Base-by-base conservation (phyloP, 164 flowering plant species). In the Malania oleifera region DNA sequence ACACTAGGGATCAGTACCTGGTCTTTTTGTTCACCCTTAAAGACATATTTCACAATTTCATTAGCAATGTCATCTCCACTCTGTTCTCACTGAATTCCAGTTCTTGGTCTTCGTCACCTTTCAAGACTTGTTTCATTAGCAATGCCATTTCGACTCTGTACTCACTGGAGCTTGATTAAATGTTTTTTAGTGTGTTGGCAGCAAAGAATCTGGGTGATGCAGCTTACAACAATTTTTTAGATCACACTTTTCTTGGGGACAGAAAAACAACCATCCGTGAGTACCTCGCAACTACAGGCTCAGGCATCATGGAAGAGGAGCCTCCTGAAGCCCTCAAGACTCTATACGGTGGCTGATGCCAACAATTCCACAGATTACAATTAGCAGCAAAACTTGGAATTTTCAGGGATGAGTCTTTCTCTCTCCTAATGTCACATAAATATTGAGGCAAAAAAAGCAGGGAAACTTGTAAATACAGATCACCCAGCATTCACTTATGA, bases 281-380 rank as follows among this genome's bases (percentile, higher is more conserved):
- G 44, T 80, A 86, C 72, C 75, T 91, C 55, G 77, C 73, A 1
- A 79, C 85, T 18, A 62, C 73, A 27, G 98, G 96, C 35, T 73
- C 86, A 22, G 88, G 91, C 43, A 88, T 91, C 67, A 91, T 88
- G 96, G 96, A 86, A 73, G 98, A 91, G 64, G 96, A 88, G 62
- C 98, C 93, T 52, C 96, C 98, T 7, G 89, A 81, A 64, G 52
- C 72, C 28, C 74, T 91, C 37, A 91, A 77, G 75, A 54, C 56
- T 25, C 82, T 93, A 6, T 91, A 91, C 60, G 91, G 86, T 46
- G 98, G 98, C 51, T 88, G 66, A 82, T 27, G 20, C 59, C 7
- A n/a, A 29, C 25, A n/a, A 38, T 17, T 18, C 17, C 17, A n/a
- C 17, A 8, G 27, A 53, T 17, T 14, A 18, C 43, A 65, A 24